A percentile compares a stretch with the other conserved stretches of the same genome.
These are phyloP conservation scores for Trichosporon asahii DNA, from an alignment of 1,284 basidiomycete species.

Conservation along the genomic window DNA sequence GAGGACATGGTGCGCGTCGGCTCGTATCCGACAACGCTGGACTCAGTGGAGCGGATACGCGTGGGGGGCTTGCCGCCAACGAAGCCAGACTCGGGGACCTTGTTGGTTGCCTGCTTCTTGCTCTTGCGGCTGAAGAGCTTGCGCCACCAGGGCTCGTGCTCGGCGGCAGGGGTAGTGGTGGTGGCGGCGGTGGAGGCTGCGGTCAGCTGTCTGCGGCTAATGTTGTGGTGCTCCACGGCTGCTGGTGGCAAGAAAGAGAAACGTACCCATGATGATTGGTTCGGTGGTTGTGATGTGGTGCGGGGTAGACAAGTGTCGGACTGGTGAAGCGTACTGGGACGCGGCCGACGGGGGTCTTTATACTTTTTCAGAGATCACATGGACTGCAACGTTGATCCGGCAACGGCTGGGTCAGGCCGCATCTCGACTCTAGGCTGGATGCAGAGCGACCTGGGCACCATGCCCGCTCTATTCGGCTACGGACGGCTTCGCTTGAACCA, in stretches of 20 bases:
- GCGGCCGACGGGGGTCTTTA: not conserved
- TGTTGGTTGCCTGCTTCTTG: not conserved
- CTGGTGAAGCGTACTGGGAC: not conserved
- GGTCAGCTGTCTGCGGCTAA: not conserved
- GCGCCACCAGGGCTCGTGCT: slow-evolving; percentile 8
- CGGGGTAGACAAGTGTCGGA: not conserved
- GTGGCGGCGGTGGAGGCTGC: not conserved
- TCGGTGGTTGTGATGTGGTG: not conserved
- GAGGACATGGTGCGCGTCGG: slow-evolving; percentile 4
- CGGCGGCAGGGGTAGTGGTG: not conserved
- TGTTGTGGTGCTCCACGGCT: not conserved
- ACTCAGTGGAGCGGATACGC: slow-evolving; percentile 4
- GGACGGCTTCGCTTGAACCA: slow-evolving; percentile 4
- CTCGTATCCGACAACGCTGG: not conserved
- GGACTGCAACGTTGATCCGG: not conserved
- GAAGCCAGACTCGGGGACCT: not conserved
- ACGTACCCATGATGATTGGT: not conserved
- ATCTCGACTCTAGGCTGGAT: not conserved
- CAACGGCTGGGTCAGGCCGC: too few relatives aligned
- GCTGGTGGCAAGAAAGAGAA: not conserved
- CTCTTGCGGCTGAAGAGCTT: not conserved
- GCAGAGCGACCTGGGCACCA: not conserved
- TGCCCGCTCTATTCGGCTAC: not conserved
- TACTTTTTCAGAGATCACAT: not conserved
- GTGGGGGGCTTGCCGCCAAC: not conserved